A percentile compares a stretch with the other conserved stretches of the same genome.
These are phyloP conservation scores for Trebouxiophyceae sp. DNA, from an alignment of 163 green algal species.

Conservation along the genomic window DNA sequence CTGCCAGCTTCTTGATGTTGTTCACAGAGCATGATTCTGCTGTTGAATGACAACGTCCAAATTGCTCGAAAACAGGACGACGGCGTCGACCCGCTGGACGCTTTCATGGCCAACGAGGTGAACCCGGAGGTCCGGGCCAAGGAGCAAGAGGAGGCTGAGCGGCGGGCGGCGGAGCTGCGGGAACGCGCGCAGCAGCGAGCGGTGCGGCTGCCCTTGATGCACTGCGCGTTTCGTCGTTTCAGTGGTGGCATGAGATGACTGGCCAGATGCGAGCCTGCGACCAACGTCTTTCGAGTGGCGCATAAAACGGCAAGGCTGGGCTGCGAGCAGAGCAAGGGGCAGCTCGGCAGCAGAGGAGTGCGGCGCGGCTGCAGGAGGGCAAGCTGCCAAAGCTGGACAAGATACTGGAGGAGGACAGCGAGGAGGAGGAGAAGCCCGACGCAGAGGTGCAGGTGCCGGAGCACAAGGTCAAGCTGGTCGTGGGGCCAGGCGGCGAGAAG, in stretches of 20 bases:
- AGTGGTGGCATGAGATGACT: no score
- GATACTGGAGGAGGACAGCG: conserved; percentile 40
- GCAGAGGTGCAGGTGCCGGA: conserved; percentile 53
- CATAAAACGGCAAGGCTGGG: no score
- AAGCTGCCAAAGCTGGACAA: conserved; percentile 59
- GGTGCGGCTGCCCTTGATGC: not conserved
- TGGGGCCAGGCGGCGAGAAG: conserved; percentile 66
- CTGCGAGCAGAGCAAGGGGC: conserved; percentile 36
- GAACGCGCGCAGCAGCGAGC: conserved; percentile 40
- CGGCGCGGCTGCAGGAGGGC: conserved; percentile 24
- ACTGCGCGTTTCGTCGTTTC: no score
- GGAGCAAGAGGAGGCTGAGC: conserved; percentile 46
- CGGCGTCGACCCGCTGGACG: conserved; percentile 75
- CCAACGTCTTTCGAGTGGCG: no score
- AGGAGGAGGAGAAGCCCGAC: conserved; percentile 47
- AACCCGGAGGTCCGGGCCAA: conserved; percentile 47
- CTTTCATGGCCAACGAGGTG: conserved; percentile 77
- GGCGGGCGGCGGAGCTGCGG: conserved; percentile 39
- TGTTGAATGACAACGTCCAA: no score
- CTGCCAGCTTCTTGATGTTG: no score
- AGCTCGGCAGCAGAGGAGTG: conserved; percentile 38
- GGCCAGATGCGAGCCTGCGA: no score
- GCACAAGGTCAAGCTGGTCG: conserved; percentile 80
- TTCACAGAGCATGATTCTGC: no score
- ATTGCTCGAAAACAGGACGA: no score